These are phyloP conservation scores for Malassezia sympodialis DNA, from an alignment of 1,284 basidiomycete genomes.

Conservation along the genomic window DNA sequence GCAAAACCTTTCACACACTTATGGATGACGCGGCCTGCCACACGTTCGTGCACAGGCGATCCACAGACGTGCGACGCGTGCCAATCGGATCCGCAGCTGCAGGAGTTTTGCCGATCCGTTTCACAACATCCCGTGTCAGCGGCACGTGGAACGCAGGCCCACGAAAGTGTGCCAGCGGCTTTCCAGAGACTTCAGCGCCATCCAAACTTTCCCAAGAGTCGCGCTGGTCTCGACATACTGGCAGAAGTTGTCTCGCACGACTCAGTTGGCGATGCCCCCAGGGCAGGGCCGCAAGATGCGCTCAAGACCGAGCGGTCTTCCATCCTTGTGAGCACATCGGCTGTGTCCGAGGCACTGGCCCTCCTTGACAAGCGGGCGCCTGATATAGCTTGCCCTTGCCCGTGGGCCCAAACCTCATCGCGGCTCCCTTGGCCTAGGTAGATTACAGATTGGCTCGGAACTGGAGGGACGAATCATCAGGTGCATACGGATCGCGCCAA, in stretches of 20 bases:
- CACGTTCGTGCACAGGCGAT: conserved; percentile 6
- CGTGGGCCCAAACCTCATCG: conserved; percentile 6
- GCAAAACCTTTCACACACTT: not conserved
- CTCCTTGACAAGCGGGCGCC: conserved; percentile 6
- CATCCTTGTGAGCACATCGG: conserved; percentile 7
- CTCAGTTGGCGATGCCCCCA: not conserved
- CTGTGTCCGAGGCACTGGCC: conserved; percentile 11
- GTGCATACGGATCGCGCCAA: conserved; percentile 25
- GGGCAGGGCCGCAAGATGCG: not conserved
- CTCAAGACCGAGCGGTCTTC: not conserved
- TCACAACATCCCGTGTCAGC: conserved; percentile 2
- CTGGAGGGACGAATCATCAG: not conserved
- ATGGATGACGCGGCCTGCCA: not conserved
- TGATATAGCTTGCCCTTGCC: conserved; percentile 8
- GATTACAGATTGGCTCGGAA: conserved; percentile 2
- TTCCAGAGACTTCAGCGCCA: conserved; percentile 41
- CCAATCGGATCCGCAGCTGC: conserved; percentile 7
- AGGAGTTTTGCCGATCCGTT: conserved; percentile 9
- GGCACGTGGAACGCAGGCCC: not conserved
- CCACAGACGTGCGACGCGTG: conserved; percentile 10
- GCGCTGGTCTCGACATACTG: conserved; percentile 39
- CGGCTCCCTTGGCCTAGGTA: conserved; percentile 14
- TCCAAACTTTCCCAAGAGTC: conserved; percentile 33
- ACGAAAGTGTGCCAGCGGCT: conserved; percentile 34
- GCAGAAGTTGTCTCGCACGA: conserved; percentile 37